Conservation (phyloP, 305 asterid genomes). For the Fraxinus floribunda region DNA sequence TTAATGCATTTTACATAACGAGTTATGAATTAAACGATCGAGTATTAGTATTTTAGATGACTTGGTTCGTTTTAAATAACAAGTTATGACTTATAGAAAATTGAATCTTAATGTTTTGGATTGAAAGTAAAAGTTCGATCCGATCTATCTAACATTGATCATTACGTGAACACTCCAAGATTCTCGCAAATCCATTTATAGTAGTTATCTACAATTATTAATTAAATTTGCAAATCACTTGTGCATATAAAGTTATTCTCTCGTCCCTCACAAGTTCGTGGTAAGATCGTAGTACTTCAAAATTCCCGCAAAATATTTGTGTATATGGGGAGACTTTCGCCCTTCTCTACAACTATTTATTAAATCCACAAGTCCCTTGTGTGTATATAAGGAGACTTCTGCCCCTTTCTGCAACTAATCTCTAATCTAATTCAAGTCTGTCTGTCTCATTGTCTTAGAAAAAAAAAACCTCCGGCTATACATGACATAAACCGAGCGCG, state of each 20-base stretch:
- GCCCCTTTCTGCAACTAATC: no score
- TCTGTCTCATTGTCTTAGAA: background rate
- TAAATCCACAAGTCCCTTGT: background rate
- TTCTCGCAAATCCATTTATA: background rate
- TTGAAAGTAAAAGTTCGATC: background rate
- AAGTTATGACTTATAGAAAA: no score
- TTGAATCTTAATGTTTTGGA: background rate
- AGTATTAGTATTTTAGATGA: no score
- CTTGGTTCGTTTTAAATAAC: no score
- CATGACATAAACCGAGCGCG: background rate
- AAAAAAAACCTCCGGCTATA: background rate
- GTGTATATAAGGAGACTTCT: no score
- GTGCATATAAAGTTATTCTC: background rate
- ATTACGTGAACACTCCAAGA: background rate
- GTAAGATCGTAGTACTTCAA: background rate
- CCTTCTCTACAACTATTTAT: background rate
- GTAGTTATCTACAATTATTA: background rate
- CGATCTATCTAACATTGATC: background rate
- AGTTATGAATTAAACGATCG: no score
- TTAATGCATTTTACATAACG: no score
- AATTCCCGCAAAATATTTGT: background rate
- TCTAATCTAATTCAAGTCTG: background rate
- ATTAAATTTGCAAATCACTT: background rate
- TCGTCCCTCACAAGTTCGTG: background rate
- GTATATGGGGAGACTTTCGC: background rate